phyloP scores from a whole-genome alignment of 1,284 basidiomycete species.

The Ustilago loliicola region DNA sequence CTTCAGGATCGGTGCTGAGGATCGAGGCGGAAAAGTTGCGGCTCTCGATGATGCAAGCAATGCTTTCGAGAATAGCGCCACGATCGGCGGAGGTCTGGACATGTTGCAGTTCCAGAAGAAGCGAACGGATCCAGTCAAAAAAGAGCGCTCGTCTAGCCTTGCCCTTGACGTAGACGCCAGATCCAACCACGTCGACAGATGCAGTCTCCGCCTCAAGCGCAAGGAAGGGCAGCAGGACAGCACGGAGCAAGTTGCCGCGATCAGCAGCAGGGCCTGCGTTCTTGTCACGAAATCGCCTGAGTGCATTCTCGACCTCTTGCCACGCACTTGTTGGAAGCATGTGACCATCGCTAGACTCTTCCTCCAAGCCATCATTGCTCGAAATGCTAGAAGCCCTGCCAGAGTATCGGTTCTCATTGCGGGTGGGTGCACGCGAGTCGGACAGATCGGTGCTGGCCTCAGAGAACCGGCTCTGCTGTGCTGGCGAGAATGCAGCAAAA shows the following conservation, averaged over 20 bases:
- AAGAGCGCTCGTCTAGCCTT: constrained; percentile 59
- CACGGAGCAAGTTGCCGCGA: constrained; percentile 60
- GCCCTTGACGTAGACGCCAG: constrained; percentile 42
- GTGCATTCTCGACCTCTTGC: constrained; percentile 62
- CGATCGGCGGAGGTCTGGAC: constrained; percentile 66
- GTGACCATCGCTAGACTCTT: constrained; percentile 47
- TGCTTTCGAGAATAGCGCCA: constrained; percentile 65
- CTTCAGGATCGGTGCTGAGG: constrained; percentile 50
- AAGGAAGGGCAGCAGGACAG: constrained; percentile 64
- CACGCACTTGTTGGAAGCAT: constrained; percentile 62
- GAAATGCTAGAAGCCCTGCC: constrained; percentile 38
- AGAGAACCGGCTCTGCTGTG: constrained; percentile 52
- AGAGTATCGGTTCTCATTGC: constrained; percentile 44
- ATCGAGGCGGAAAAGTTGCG: constrained; percentile 59
- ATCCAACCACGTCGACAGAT: constrained; percentile 46
- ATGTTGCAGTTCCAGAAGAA: constrained; percentile 63
- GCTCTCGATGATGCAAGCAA: constrained; percentile 65
- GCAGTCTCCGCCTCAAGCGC: constrained; percentile 65
- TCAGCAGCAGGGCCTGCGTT: constrained; percentile 30
- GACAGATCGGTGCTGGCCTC: constrained; percentile 52
- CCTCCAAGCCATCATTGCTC: constrained; percentile 42
- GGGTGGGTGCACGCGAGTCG: constrained; percentile 41
- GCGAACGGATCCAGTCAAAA: constrained; percentile 65
- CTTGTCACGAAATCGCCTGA: constrained; percentile 56
- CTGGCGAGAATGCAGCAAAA: constrained; percentile 28